Evolutionary conservation across 257 asterid species (phyloP), one percentile per base, ranked within the genome.

Genomic region (Penstemon davidsonii): DNA sequence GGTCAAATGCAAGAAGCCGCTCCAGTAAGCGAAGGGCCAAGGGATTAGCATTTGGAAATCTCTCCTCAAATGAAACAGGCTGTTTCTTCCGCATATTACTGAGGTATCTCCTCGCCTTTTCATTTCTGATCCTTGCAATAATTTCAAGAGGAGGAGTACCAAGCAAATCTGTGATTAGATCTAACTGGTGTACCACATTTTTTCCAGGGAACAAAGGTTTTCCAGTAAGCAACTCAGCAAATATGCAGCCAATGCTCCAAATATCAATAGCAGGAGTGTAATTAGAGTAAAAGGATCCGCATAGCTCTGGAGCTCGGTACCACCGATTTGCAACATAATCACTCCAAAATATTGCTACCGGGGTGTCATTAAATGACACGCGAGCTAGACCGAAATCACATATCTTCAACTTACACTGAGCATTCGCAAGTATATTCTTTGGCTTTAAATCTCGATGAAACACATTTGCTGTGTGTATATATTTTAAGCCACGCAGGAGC

Each of bases 221-320:
- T 52, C 98, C 95, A 37, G 86, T 78, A 43, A 92, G 80, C 85
- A 92, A 83, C 85, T 92, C 98, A 6, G 89, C 96, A 81, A 89
- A 92, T 78, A 92, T 89, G 76, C 98, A 92, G 76, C 98, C 98
- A 64, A 92, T 82, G 83, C 98, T 89, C 98, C 98, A 92, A 67
- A 89, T 87, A 66, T 92, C 98, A 74, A 89, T 90, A 62, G 98
- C 96, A 19, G 96, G 96, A 45, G 98, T 89, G 73, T 92, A 92
- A 96, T 79, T 94, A 79, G 97, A 94, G 78, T 83, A 94, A 74
- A 94, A 94, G 54, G 97, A 94, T 64, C 99, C 99, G 72, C 99
- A 94, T 77, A 94, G 99, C 78, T 94, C 99, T 71, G 96, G 99
- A 79, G 99, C 99, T 66, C 99, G 97, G 78, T 94, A 94, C 99